phyloP scores from a whole-genome alignment of 257 asterid genomes.

The Lavandula angustifolia region DNA sequence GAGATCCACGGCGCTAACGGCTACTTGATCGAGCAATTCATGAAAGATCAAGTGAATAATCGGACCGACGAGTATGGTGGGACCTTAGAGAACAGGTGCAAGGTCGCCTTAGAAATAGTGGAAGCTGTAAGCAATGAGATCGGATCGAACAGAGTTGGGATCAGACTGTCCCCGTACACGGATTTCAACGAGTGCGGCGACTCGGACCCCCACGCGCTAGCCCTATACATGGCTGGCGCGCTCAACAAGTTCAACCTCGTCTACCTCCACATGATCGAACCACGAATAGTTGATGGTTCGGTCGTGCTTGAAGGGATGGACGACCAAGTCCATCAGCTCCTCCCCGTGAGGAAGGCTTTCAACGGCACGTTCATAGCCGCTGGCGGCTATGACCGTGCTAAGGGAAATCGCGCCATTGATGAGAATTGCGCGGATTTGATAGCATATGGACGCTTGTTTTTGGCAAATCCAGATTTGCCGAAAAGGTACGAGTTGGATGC shows the following conservation, averaged over 20 bases:
- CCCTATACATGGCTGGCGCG: conserved; percentile 44
- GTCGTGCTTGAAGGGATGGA: conserved; percentile 18
- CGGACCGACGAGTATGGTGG: conserved; percentile 51
- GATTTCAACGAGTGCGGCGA: conserved; percentile 36
- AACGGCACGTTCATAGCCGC: conserved; percentile 58
- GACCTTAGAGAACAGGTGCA: conserved; percentile 42
- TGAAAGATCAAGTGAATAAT: conserved; percentile 48
- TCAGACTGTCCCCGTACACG: conserved; percentile 40
- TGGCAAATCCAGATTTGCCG: conserved; percentile 77
- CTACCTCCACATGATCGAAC: conserved; percentile 53
- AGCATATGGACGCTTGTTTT: conserved; percentile 62
- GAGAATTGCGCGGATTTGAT: conserved; percentile 53
- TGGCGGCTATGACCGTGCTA: conserved; percentile 53
- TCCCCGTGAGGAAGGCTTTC: conserved; percentile 52
- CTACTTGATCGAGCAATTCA: conserved; percentile 47
- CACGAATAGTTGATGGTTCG: conserved; percentile 32
- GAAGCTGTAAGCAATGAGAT: conserved; percentile 42
- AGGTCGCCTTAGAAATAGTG: conserved; percentile 39
- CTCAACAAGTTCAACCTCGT: conserved; percentile 34
- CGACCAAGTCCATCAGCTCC: conserved; percentile 33
- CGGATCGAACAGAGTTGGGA: conserved; percentile 43
- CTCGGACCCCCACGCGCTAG: conserved; percentile 38
- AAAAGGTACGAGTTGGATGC: conserved; percentile 51
- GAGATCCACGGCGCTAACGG: conserved; percentile 55
- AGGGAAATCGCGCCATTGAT: conserved; percentile 50